Evolutionary conservation across 768 basidiomycete species (phyloP).

Genomic region (Podaxis sp.): DNA sequence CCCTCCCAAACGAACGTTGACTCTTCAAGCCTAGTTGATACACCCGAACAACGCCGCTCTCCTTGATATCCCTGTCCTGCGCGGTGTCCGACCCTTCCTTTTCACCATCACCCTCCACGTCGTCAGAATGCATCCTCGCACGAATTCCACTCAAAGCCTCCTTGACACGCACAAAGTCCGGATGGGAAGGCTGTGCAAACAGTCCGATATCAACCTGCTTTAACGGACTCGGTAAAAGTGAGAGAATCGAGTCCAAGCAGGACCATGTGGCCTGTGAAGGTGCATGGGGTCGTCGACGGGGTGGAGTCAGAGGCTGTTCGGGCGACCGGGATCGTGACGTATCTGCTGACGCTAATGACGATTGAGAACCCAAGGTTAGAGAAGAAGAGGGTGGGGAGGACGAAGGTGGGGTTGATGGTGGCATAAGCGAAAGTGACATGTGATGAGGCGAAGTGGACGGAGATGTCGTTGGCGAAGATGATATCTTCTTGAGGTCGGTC

Average conservation of each 20-base stretch:
- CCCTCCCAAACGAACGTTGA: conserved; percentile 28
- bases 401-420: background rate
- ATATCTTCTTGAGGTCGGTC: conserved; percentile 34
- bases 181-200: conserved; percentile 32
- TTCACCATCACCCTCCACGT: background rate
- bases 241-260: conserved; percentile 33
- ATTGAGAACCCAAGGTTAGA: background rate
- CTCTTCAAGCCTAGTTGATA: conserved; percentile 42
- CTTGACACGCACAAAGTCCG: conserved; percentile 32
- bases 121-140: conserved; percentile 1
- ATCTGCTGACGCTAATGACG: background rate
- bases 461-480: background rate
- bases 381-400: background rate
- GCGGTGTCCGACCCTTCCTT: background rate
- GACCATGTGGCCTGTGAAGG: conserved; percentile 24
- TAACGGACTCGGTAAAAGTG: conserved; percentile 27
- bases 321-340: background rate
- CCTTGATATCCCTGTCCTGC: background rate
- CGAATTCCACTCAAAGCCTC: conserved; percentile 27
- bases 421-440: background rate
- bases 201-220: conserved; percentile 39
- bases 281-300: background rate
- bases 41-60: conserved; percentile 30
- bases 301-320: background rate
- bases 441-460: conserved; percentile 1